Base-by-base conservation (phyloP, 495 filamentous ascomycete species). In the Xylaria cubensis region DNA sequence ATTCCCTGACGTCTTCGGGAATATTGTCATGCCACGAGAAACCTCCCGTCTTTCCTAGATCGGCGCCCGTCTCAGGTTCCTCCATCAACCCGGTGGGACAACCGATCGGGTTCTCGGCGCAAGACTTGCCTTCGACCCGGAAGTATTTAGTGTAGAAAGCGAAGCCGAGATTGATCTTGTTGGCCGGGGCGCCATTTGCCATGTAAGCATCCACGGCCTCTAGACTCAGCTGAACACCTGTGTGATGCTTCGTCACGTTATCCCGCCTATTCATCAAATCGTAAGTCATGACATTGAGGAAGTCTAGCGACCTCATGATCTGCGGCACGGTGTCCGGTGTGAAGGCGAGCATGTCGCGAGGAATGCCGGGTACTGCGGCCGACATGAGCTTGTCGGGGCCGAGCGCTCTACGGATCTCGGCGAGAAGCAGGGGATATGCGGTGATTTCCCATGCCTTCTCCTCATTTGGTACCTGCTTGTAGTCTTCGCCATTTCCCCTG, bases 251-350 rank as follows among this genome's bases (percentile, higher is more conserved):
- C 5, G 91, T 93, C 12, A 88, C 79, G 71, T 83, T 88, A 75
- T 94, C 89, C 21, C 92, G 89, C 26, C 92, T 88, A 81, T 93
- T 94, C 87, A 92, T 91, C 64, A 94, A 77, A 73, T 94, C 92
- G 80, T 94, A 94, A 26, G 87, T 88, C 92, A 94, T 94, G 64
- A 94, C 86, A 76, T 93, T 94, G 76, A 93, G 82, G 80, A 92
- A 92, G 78, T 94, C 91, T 12, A 94, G 83, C 1, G 89, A 86
- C 58, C 82, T 75, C 81, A 85, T 89, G 77, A 94, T 92, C 59
- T 81, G 75, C 1, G 91, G 91, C 0, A 91, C 84, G 1, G 87
- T 90, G 39, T 87, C 78, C n/a, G 82, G 74, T 9, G 88, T 93
- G 76, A 90, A 94, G 61, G 91, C 92, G 17, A 94, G 85, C 90